phyloP scores from a whole-genome alignment of 805 yeast genomes.

The Maudiozyma bulderi region DNA sequence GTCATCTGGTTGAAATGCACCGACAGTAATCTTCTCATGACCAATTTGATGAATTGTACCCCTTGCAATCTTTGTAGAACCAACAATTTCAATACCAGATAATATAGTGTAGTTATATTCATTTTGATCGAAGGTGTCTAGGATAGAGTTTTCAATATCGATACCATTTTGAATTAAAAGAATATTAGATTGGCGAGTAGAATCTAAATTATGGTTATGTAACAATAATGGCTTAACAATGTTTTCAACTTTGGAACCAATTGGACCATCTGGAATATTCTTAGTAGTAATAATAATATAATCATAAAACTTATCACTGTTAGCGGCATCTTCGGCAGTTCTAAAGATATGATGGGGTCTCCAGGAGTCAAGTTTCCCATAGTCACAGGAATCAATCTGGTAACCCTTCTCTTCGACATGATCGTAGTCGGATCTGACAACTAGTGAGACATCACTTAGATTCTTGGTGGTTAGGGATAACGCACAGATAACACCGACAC shows the following conservation, averaged over 20 bases:
- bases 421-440: constrained; percentile 57
- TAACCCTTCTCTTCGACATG: constrained; percentile 44
- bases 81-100: constrained; percentile 58
- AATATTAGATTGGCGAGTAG: constrained; percentile 32
- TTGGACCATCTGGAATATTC: constrained; percentile 54
- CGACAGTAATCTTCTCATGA: constrained; percentile 41
- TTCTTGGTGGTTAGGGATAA: constrained; percentile 45
- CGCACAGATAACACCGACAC: constrained; percentile 76
- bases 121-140: constrained; percentile 35
- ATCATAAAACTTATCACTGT: constrained; percentile 37
- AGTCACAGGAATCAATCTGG: constrained; percentile 49
- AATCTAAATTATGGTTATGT: constrained; percentile 16
- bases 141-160: constrained; percentile 49
- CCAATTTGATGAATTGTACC: constrained; percentile 44
- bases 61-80: constrained; percentile 40
- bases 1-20: constrained; percentile 39
- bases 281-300: constrained; percentile 56
- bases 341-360: constrained; percentile 45
- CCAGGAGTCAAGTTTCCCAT: constrained; percentile 48
- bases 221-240: constrained; percentile 43
- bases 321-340: constrained; percentile 38
- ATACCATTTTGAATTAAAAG: constrained; percentile 62
- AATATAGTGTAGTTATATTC: constrained; percentile 27
- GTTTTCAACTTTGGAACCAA: constrained; percentile 37
- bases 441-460: constrained; percentile 45